phyloP scores from a whole-genome alignment of 345 rosid genomes.

The Arabidopsis thaliana region DNA sequence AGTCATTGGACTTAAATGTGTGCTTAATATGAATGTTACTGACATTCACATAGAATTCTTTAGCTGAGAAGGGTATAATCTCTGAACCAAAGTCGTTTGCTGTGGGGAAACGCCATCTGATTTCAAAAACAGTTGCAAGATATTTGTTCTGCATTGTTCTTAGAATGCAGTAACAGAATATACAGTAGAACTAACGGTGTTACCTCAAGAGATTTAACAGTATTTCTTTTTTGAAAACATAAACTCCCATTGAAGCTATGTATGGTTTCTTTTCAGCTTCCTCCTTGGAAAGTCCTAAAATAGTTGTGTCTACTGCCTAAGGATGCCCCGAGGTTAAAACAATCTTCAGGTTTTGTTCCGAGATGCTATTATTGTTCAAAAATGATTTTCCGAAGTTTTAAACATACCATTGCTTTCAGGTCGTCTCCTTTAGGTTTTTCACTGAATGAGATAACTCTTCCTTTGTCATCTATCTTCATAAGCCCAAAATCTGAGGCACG shows the following conservation, averaged over 20 bases:
- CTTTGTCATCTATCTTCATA: constrained; percentile 92
- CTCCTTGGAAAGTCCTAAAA: constrained; percentile 77
- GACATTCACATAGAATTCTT: constrained; percentile 72
- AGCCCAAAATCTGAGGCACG: constrained; percentile 98
- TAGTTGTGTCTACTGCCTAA: constrained; percentile 88
- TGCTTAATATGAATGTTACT: constrained; percentile 34
- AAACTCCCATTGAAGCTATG: constrained; percentile 98
- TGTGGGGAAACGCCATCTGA: constrained; percentile 98
- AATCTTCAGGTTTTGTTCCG: constrained; percentile 1
- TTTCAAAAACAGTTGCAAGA: constrained; percentile 20
- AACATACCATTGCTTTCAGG: constrained; percentile 79
- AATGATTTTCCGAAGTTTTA: neutral
- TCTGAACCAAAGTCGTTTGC: constrained; percentile 98
- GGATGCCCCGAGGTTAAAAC: constrained; percentile 30
- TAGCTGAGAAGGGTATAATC: constrained; percentile 94
- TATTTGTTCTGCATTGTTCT: neutral
- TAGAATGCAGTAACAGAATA: constrained; percentile 10
- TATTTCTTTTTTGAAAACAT: constrained; percentile 93
- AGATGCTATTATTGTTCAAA: neutral
- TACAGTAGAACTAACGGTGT: neutral
- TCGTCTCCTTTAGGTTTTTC: constrained; percentile 89
- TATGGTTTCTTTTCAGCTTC: constrained; percentile 91
- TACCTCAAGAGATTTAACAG: constrained; percentile 93
- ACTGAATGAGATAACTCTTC: constrained; percentile 80
- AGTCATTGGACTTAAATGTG: constrained; percentile 11